Evolutionary conservation across 306 rosid species (phyloP).

Genomic region (Argentina anserina): DNA sequence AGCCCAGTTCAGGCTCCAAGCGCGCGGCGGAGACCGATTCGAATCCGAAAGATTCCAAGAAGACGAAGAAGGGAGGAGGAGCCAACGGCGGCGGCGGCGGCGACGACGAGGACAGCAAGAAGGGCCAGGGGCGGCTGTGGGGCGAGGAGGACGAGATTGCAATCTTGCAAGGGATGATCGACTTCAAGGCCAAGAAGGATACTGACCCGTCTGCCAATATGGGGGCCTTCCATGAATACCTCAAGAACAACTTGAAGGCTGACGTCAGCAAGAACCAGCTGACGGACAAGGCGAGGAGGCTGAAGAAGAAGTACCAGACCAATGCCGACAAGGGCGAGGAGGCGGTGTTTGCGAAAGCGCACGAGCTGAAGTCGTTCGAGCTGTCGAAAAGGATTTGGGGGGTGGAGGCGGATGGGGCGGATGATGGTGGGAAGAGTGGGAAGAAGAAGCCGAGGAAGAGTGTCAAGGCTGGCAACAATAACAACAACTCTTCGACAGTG

Average conservation of each 20-base stretch:
- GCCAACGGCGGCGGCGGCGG: conserved; percentile 8
- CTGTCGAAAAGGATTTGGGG: conserved; percentile 43
- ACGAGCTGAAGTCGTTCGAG: conserved; percentile 28
- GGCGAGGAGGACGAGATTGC: conserved; percentile 43
- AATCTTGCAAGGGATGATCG: conserved; percentile 44
- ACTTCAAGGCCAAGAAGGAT: conserved; percentile 33
- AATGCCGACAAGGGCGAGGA: conserved; percentile 25
- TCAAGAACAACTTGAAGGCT: conserved; percentile 32
- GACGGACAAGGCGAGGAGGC: conserved; percentile 34
- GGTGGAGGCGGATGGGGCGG: conserved; percentile 6
- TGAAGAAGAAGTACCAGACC: conserved; percentile 44
- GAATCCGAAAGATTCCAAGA: conserved; percentile 25
- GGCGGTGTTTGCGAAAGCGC: conserved; percentile 32
- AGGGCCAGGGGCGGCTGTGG: conserved; percentile 34
- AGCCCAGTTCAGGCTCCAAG: no score
- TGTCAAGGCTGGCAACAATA: conserved; percentile 6
- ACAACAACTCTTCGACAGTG: conserved; percentile 1
- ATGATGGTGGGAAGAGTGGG: background rate
- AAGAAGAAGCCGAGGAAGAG: conserved; percentile 23
- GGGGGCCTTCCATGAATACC: conserved; percentile 32
- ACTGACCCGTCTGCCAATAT: conserved; percentile 29
- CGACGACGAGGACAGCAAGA: conserved; percentile 38
- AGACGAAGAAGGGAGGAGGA: conserved; percentile 35
- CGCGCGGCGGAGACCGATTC: conserved; percentile 17
- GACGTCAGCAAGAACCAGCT: conserved; percentile 38